Percentiles rank a stretch among this genome's conserved stretches.
These are phyloP conservation scores for Penicillium verrucosum DNA, from an alignment of 2,329 filamentous ascomycete genomes.

Conservation along the genomic window DNA sequence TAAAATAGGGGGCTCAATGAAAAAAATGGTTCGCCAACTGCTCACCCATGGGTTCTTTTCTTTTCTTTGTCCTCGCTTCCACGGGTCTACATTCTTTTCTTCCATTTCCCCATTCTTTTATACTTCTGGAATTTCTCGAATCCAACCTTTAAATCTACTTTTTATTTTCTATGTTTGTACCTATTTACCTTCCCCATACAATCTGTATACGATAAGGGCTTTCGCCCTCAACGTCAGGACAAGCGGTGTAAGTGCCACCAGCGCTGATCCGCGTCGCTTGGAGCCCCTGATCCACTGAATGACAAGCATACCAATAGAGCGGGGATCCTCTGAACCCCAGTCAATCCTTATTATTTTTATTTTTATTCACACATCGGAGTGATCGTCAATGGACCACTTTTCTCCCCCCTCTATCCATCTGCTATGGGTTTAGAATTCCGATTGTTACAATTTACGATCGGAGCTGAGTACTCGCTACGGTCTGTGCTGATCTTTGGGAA, in stretches of 20 bases:
- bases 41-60: constrained; percentile 12
- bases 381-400: constrained; percentile 17
- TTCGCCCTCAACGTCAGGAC: constrained; percentile 12
- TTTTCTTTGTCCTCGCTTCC: constrained; percentile 4
- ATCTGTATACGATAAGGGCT: constrained; percentile 1
- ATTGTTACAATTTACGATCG: constrained; percentile 1
- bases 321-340: constrained; percentile 19
- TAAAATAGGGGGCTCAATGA: background rate
- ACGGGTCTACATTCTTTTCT: background rate
- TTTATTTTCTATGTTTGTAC: no score
- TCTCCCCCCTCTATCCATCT: constrained; percentile 7
- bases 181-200: background rate
- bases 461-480: constrained; percentile 2
- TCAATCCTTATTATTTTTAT: constrained; percentile 11
- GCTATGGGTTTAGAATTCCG: background rate
- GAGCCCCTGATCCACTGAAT: constrained; percentile 28
- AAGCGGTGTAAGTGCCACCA: constrained; percentile 26
- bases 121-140: background rate
- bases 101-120: background rate
- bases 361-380: constrained; percentile 1
- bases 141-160: background rate
- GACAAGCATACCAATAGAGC: constrained; percentile 25
- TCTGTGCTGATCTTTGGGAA: constrained; percentile 3
- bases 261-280: constrained; percentile 23
- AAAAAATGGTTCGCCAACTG: constrained; percentile 10